Evolutionary conservation across 441 rosid species (phyloP).

Genomic region (Dalechampia spathulata): DNA sequence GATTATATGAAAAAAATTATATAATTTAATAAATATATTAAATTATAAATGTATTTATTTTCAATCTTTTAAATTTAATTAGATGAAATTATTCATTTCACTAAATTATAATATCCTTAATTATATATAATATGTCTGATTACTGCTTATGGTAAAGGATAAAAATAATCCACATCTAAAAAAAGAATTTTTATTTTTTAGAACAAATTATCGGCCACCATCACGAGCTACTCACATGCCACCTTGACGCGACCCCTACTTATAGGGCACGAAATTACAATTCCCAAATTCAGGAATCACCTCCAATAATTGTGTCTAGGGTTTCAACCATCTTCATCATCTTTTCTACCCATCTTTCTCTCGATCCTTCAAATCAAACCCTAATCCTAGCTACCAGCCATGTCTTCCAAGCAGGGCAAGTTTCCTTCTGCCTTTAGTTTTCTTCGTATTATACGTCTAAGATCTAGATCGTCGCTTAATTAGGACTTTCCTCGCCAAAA

Average conservation of each 20-base stretch:
- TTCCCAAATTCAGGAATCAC: too few relatives aligned
- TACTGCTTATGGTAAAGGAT: too few relatives aligned
- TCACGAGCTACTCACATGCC: conserved; percentile 18
- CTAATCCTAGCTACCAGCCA: conserved; percentile 28
- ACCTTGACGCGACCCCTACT: not conserved
- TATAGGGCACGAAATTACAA: not conserved
- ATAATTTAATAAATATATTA: too few relatives aligned
- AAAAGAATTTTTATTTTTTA: too few relatives aligned
- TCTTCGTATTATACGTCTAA: not conserved
- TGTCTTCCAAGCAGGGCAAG: conserved; percentile 93
- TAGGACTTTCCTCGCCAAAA: not conserved
- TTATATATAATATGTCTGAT: too few relatives aligned
- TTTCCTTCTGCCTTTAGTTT: not conserved
- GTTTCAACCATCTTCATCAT: conserved; percentile 17
- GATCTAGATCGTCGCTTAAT: not conserved
- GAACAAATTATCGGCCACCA: not conserved
- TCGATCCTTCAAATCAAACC: conserved; percentile 13
- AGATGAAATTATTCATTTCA: too few relatives aligned
- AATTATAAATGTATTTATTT: too few relatives aligned
- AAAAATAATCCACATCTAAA: too few relatives aligned
- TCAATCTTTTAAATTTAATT: too few relatives aligned
- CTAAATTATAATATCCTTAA: too few relatives aligned
- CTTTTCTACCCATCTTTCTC: conserved; percentile 9
- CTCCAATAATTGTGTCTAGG: conserved; percentile 8
- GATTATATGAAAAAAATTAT: too few relatives aligned